Evolutionary conservation across 129 eudicot genomes (phyloP), one percentile per base, ranked within the genome.

Genomic region (Calendula officinalis): DNA sequence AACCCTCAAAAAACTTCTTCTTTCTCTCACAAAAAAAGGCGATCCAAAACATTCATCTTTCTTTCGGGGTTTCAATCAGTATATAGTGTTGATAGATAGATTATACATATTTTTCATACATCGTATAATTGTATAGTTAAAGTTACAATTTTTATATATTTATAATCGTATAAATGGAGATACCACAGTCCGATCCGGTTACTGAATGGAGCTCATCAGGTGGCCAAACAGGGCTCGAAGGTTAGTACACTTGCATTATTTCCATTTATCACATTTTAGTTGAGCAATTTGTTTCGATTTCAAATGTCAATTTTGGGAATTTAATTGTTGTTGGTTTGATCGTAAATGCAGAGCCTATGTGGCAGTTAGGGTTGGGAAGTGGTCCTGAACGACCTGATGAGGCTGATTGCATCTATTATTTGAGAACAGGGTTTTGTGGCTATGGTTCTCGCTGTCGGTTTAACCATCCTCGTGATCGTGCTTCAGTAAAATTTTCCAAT

Each of bases 331-430:
- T 45, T 68, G 42, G 43, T 68, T 61, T 56, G 64, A 53, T 66
- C 72, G 60, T 47, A 14, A 87, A 88, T 87, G 94, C 87, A 91
- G 98, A 85, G 86, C 82, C 83, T 73, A 76, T 84, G 88, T 76
- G 83, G 94, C 86, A 82, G 75, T 68, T 84, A 80, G 84, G 88
- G 46, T 62, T 91, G 16, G 88, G 80, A 8, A 78, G 68, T 30
- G 89, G 84, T 63, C 96, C 98, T 33, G 85, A 88, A 52, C 75
- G 96, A 30, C 96, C 89, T n/a, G 89, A 78, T 64, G 96, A 85
- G 64, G 76, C 88, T 30, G 91, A 88, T 69, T 92, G 98, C 75
- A 81, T 79, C 27, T 83, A 85, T 64, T 88, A 76, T 77, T 51
- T 88, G 75, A 74, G 91, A 74, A 92, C 91, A 11, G 98, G 98